Evolutionary conservation across 2,329 filamentous ascomycete genomes (phyloP).

Genomic region (Cercospora janseana): DNA sequence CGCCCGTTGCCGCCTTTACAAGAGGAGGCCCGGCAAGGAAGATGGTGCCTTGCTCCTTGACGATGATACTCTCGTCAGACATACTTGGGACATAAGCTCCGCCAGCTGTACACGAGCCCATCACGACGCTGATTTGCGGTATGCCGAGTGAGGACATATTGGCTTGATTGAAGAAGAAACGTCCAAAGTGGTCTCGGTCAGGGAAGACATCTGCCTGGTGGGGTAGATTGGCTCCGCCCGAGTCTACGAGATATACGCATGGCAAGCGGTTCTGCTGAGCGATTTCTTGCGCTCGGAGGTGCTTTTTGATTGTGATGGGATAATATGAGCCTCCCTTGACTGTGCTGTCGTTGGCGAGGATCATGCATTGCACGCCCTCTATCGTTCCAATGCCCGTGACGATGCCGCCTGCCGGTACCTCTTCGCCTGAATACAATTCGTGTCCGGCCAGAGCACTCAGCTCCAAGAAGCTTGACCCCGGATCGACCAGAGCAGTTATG

Average conservation of each 20-base stretch:
- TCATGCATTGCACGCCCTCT: slow-evolving; percentile 85
- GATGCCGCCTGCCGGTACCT: slow-evolving; percentile 85
- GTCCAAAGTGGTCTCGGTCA: slow-evolving; percentile 89
- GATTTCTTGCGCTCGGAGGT: slow-evolving; percentile 85
- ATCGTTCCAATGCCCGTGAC: slow-evolving; percentile 90
- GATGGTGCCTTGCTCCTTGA: slow-evolving; percentile 92
- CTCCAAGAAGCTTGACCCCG: slow-evolving; percentile 86
- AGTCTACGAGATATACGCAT: slow-evolving; percentile 95
- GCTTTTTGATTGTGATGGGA: slow-evolving; percentile 96
- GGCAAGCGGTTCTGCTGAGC: slow-evolving; percentile 80
- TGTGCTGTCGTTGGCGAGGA: slow-evolving; percentile 93
- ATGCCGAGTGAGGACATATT: slow-evolving; percentile 86
- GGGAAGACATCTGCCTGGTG: slow-evolving; percentile 96
- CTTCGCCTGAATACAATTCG: slow-evolving; percentile 79
- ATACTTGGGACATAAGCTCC: slow-evolving; percentile 96
- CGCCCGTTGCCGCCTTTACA: slow-evolving; percentile 93
- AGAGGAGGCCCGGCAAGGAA: slow-evolving; percentile 92
- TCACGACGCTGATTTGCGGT: slow-evolving; percentile 90
- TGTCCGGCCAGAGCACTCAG: slow-evolving; percentile 89
- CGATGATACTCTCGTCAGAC: slow-evolving; percentile 97
- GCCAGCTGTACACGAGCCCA: slow-evolving; percentile 95
- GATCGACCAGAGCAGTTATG: slow-evolving; percentile 81
- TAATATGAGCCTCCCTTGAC: slow-evolving; percentile 98
- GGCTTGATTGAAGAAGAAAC: slow-evolving; percentile 98
- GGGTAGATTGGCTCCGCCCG: slow-evolving; percentile 89